These are phyloP conservation scores for Ceratobasidium sp. DNA, from an alignment of 1,284 basidiomycete species.

Conservation along the genomic window DNA sequence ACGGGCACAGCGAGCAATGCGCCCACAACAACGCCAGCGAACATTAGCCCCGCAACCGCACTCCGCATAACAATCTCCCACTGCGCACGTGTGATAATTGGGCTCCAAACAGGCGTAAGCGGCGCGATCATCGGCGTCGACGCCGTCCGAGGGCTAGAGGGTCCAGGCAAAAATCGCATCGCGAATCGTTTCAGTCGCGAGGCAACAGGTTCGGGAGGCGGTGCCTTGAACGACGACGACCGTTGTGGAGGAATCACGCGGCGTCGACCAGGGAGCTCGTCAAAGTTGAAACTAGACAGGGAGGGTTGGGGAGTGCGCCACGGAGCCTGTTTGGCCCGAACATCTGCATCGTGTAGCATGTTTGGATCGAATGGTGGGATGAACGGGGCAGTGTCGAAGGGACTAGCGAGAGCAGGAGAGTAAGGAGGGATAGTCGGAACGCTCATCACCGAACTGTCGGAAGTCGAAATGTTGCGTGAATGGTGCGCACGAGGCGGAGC, in stretches of 20 bases:
- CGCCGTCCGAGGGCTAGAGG: background rate
- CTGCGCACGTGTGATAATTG: slow-evolving; percentile 77
- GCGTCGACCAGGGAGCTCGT: slow-evolving; percentile 29
- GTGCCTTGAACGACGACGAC: slow-evolving; percentile 12
- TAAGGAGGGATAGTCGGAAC: slow-evolving; percentile 41
- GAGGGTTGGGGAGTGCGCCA: background rate
- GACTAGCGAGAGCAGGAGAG: slow-evolving; percentile 24
- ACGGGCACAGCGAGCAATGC: slow-evolving; percentile 44
- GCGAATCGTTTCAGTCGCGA: slow-evolving; percentile 11
- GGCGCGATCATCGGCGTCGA: slow-evolving; percentile 56
- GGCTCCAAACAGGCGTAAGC: slow-evolving; percentile 74
- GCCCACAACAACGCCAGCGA: slow-evolving; percentile 50
- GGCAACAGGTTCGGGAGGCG: background rate
- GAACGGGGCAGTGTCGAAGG: slow-evolving; percentile 39
- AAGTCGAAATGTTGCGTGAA: slow-evolving; percentile 31
- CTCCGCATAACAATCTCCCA: slow-evolving; percentile 76
- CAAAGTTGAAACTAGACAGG: slow-evolving; percentile 23
- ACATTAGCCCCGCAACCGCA: slow-evolving; percentile 56
- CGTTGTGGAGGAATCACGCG: slow-evolving; percentile 38
- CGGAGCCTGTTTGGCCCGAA: background rate
- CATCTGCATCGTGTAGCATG: background rate
- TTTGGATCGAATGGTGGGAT: slow-evolving; percentile 30
- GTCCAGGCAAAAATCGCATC: background rate
- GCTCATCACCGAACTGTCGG: slow-evolving; percentile 9
- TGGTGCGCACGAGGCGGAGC: slow-evolving; percentile 18